A percentile compares a stretch with the other conserved stretches of the same genome.
phyloP scores from a whole-genome alignment of 805 yeast genomes.

The Myxozyma melibiosi region DNA sequence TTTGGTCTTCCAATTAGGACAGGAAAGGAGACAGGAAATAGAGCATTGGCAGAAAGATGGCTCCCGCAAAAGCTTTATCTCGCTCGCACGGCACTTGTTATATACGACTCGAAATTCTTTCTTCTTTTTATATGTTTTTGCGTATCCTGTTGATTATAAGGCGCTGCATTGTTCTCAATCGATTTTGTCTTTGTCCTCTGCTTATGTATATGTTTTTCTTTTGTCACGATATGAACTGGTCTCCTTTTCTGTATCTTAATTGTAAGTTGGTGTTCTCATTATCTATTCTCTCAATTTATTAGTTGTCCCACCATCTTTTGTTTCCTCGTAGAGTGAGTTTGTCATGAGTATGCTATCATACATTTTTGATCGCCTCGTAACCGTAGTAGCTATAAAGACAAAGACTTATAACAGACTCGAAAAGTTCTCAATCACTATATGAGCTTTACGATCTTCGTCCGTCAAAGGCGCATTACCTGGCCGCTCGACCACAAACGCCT shows the following conservation, averaged over 20 bases:
- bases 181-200: neutral
- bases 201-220: neutral
- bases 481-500: conserved; percentile 60
- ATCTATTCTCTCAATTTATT: neutral
- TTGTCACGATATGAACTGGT: conserved; percentile 8
- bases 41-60: neutral
- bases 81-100: neutral
- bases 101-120: neutral
- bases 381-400: neutral
- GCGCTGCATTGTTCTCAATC: conserved; percentile 9
- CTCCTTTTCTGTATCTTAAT: neutral
- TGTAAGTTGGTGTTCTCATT: neutral
- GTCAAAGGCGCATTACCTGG: conserved; percentile 64
- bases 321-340: too few species aligned
- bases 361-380: too few species aligned
- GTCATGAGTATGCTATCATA: too few species aligned
- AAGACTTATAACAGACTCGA: conserved; percentile 2
- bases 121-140: neutral
- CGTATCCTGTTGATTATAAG: neutral
- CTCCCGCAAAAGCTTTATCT: neutral
- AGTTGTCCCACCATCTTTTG: neutral
- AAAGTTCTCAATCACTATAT: conserved; percentile 24
- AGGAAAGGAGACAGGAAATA: too few species aligned
- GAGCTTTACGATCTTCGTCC: conserved; percentile 18
- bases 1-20: too few species aligned